These are phyloP conservation scores for Xylaria sp. DNA, from an alignment of 495 filamentous ascomycete species.

Conservation along the genomic window DNA sequence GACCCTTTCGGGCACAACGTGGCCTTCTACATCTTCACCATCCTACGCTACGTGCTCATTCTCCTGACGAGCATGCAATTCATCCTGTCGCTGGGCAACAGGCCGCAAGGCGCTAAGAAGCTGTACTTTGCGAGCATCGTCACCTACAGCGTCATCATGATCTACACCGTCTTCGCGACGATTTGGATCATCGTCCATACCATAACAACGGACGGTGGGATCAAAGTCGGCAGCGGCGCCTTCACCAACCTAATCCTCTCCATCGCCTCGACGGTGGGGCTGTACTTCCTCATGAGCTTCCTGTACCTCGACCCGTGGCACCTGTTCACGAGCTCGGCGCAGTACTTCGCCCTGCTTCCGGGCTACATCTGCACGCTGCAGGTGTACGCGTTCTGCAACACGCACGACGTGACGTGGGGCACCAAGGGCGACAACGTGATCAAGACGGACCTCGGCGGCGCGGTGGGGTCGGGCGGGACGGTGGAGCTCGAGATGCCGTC, in stretches of 20 bases:
- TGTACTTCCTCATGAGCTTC: constrained; percentile 97
- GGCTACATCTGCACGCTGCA: constrained; percentile 96
- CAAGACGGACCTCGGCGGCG: constrained; percentile 87
- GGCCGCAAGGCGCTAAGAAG: constrained; percentile 92
- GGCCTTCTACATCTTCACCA: constrained; percentile 82
- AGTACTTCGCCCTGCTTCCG: constrained; percentile 93
- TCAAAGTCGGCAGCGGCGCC: constrained; percentile 78
- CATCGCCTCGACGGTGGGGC: constrained; percentile 84
- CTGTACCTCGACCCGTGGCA: constrained; percentile 99
- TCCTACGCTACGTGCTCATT: constrained; percentile 83
- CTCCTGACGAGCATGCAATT: constrained; percentile 94
- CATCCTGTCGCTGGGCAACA: constrained; percentile 97
- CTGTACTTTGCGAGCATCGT: constrained; percentile 90
- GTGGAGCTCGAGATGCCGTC: constrained; percentile 95
- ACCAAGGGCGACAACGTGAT: constrained; percentile 98
- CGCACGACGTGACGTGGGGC: constrained; percentile 98
- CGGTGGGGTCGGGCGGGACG: constrained; percentile 71
- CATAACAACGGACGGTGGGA: constrained; percentile 59
- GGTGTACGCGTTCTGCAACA: constrained; percentile 99
- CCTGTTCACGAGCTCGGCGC: constrained; percentile 92
- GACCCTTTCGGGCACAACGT: constrained; percentile 91
- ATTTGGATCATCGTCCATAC: constrained; percentile 87
- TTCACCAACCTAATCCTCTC: constrained; percentile 95
- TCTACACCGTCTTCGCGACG: constrained; percentile 88
- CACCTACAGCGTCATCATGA: constrained; percentile 91